Evolutionary conservation across 2,329 filamentous ascomycete genomes (phyloP).

Genomic region (Seiridium unicorne): DNA sequence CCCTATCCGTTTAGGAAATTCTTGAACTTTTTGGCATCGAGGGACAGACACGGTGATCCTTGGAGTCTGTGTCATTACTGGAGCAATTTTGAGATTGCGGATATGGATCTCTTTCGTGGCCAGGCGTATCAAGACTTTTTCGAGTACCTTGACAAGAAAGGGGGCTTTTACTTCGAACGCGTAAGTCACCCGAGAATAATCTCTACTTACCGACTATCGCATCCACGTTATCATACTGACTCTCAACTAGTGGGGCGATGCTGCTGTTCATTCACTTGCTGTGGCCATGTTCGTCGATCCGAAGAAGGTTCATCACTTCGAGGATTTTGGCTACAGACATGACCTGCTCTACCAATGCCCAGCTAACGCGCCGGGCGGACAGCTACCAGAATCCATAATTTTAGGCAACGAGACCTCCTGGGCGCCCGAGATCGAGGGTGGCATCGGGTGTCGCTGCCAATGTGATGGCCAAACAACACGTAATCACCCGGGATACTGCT

Average conservation of each 20-base stretch:
- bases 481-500: constrained; percentile 33
- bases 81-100: constrained; percentile 47
- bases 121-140: constrained; percentile 39
- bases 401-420: constrained; percentile 24
- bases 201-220: background rate
- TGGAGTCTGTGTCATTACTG: constrained; percentile 47
- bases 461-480: constrained; percentile 31
- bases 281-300: constrained; percentile 39
- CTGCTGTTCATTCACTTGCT: constrained; percentile 41
- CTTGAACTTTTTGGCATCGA: constrained; percentile 34
- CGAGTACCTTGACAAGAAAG: constrained; percentile 36
- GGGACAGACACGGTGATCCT: constrained; percentile 35
- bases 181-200: constrained; percentile 22
- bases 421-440: constrained; percentile 29
- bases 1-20: constrained; percentile 39
- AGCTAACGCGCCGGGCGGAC: constrained; percentile 34
- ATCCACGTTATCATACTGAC: background rate
- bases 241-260: constrained; percentile 38
- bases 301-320: constrained; percentile 40
- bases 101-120: constrained; percentile 42
- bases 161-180: constrained; percentile 42
- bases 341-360: constrained; percentile 30
- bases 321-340: constrained; percentile 42
- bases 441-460: constrained; percentile 39
- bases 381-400: constrained; percentile 28